Base-by-base conservation (phyloP, 2,329 filamentous ascomycete genomes). In the Fusarium oxysporum region DNA sequence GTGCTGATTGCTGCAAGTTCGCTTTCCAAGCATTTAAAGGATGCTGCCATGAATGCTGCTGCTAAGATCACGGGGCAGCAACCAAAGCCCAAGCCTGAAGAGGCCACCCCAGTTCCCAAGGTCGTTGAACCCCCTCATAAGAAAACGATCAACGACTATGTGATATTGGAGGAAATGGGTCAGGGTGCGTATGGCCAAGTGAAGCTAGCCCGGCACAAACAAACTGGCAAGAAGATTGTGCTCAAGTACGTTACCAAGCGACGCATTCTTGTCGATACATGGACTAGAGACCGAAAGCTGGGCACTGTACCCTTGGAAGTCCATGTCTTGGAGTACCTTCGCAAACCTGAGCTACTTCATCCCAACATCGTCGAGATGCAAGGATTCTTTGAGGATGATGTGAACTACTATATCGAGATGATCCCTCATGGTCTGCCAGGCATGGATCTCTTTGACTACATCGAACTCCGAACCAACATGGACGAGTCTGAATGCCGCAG, bases 341-440 rank as follows among this genome's bases (percentile, higher is more conserved):
- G 95, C 32, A 89, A 92, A 35, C 95, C 92, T 60, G 90, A 90
- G 47, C 83, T 92, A 35, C 86, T 85, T 50, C 91, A 93, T 75
- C 88, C 89, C 59, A 92, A 93, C 76, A 92, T 93, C 75, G 89
- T 93, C 21, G 90, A 92, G 80, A 92, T 93, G 91, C 87, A 90
- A 67, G 90, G 90, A 70, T 93, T 93, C 79, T 92, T 93, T 75
- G 91, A 93, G 80, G 94, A 97, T 75, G 91, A 94, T 72, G 86
- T 91, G 77, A 98, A 99, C 80, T 99, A 99, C 83, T 99, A 99
- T 82, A 99, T 99, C 76, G 96, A 98, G 81, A 99, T 98, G 94
- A 88, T 93, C 19, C 96, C 96, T 0, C 96, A 98, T 78, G 96
- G 96, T 3, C 86, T 98, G 41, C 96, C 96, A 0, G 96, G 96